These are phyloP conservation scores for Sapria himalayana DNA, from an alignment of 345 rosid genomes.

Conservation along the genomic window DNA sequence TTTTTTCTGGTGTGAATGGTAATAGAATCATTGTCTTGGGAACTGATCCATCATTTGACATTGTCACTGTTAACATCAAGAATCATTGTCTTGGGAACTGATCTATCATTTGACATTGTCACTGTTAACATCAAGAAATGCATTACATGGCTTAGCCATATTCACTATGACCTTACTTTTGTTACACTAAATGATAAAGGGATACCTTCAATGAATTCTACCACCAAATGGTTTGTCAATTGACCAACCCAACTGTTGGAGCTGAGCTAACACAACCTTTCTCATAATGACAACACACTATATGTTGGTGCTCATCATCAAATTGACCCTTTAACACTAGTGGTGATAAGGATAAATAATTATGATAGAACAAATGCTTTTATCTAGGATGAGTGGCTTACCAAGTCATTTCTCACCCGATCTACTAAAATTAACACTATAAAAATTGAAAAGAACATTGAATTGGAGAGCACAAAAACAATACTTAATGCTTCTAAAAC, in stretches of 20 bases:
- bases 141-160: slow-evolving; percentile 52
- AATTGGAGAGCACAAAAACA: no score
- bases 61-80: slow-evolving; percentile 49
- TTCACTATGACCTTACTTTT: slow-evolving; percentile 29
- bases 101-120: slow-evolving; percentile 60
- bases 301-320: slow-evolving; percentile 76
- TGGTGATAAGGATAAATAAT: slow-evolving; percentile 85
- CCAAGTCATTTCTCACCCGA: slow-evolving; percentile 60
- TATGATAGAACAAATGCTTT: slow-evolving; percentile 64
- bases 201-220: slow-evolving; percentile 57
- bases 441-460: slow-evolving; percentile 83
- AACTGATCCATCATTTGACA: slow-evolving; percentile 74
- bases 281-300: slow-evolving; percentile 61
- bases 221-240: slow-evolving; percentile 67
- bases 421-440: slow-evolving; percentile 85
- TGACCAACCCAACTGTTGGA: slow-evolving; percentile 72
- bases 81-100: no score
- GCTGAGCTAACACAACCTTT: slow-evolving; percentile 74
- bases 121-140: slow-evolving; percentile 50
- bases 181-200: slow-evolving; percentile 59
- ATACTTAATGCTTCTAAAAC: no score
- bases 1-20: slow-evolving; percentile 82
- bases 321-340: slow-evolving; percentile 62
- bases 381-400: slow-evolving; percentile 90
- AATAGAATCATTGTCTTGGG: slow-evolving; percentile 37